Conservation (phyloP, 2,329 filamentous ascomycete species). For the Drechmeria coniospora region DNA sequence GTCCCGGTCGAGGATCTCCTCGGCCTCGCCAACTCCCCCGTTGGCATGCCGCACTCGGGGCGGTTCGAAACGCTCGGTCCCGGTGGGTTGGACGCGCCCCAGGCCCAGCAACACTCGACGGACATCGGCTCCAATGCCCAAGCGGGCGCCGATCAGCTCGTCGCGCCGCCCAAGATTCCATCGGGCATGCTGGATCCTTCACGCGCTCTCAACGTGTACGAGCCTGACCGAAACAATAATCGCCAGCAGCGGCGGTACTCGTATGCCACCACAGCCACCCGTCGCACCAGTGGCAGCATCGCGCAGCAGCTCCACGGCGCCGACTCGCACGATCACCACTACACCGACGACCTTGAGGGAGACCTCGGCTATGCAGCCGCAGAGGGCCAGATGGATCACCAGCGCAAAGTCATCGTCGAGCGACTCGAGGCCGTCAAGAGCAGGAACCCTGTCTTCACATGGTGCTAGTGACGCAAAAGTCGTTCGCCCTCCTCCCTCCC, state of each 20-base stretch:
- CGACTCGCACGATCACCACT: conserved; percentile 39
- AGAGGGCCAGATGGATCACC: conserved; percentile 81
- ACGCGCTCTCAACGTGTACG: conserved; percentile 26
- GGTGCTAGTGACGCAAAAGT: conserved; percentile 49
- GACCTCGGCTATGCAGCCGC: conserved; percentile 91
- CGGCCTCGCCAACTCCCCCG: conserved; percentile 43
- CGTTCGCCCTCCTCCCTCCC: too few relatives aligned
- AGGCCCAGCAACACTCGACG: conserved; percentile 18
- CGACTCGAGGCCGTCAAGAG: conserved; percentile 89
- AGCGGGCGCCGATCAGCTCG: conserved; percentile 1
- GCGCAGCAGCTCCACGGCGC: conserved; percentile 36
- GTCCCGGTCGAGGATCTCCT: conserved; percentile 50
- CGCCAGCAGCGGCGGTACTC: conserved; percentile 38
- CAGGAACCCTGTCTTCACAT: conserved; percentile 90
- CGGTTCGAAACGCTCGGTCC: conserved; percentile 51
- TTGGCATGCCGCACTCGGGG: conserved; percentile 57
- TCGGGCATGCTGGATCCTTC: conserved; percentile 26
- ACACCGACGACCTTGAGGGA: conserved; percentile 70
- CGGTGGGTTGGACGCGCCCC: conserved; percentile 23
- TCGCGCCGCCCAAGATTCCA: conserved; percentile 1
- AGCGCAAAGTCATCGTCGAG: conserved; percentile 92
- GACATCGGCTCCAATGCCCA: conserved; percentile 4
- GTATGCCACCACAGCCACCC: conserved; percentile 31
- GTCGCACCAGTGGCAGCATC: conserved; percentile 33
- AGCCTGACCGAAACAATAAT: conserved; percentile 25